Evolutionary conservation across 768 basidiomycete genomes (phyloP).

Genomic region (Pleurotus pulmonarius): DNA sequence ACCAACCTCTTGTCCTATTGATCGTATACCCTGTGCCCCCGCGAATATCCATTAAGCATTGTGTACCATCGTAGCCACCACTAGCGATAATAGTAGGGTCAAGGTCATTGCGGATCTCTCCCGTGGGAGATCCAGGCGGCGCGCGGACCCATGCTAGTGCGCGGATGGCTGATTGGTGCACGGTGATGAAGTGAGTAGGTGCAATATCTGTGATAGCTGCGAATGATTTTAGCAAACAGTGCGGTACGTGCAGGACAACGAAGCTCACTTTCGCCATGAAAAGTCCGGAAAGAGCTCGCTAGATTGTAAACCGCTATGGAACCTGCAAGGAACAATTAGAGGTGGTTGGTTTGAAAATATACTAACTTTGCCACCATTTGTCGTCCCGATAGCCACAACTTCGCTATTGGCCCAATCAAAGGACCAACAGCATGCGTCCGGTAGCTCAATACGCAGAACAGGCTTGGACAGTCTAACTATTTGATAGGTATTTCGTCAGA

Average conservation of each 20-base stretch:
- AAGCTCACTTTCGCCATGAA: conserved; percentile 4
- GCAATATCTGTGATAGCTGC: conserved; percentile 38
- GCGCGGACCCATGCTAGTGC: conserved; percentile 71
- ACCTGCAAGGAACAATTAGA: conserved; percentile 28
- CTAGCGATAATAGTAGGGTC: conserved; percentile 75
- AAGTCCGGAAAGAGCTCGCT: conserved; percentile 35
- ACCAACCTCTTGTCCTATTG: conserved; percentile 72
- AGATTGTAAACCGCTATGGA: conserved; percentile 58
- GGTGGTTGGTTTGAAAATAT: background rate
- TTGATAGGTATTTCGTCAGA: background rate
- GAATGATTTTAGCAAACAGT: conserved; percentile 10
- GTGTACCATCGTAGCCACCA: conserved; percentile 78
- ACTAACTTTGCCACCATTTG: conserved; percentile 57
- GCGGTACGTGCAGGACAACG: background rate
- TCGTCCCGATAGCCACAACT: conserved; percentile 75
- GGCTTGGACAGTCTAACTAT: conserved; percentile 63
- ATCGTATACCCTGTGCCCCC: conserved; percentile 64
- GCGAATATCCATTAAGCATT: conserved; percentile 73
- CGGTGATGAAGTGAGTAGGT: conserved; percentile 68
- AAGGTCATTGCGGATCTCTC: conserved; percentile 37
- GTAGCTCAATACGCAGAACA: conserved; percentile 65
- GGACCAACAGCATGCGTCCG: conserved; percentile 72
- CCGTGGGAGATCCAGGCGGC: conserved; percentile 51
- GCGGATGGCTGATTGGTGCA: conserved; percentile 80
- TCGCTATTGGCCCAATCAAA: conserved; percentile 92